Evolutionary conservation across 1,284 basidiomycete genomes (phyloP).

Genomic region (Pascua sp.): DNA sequence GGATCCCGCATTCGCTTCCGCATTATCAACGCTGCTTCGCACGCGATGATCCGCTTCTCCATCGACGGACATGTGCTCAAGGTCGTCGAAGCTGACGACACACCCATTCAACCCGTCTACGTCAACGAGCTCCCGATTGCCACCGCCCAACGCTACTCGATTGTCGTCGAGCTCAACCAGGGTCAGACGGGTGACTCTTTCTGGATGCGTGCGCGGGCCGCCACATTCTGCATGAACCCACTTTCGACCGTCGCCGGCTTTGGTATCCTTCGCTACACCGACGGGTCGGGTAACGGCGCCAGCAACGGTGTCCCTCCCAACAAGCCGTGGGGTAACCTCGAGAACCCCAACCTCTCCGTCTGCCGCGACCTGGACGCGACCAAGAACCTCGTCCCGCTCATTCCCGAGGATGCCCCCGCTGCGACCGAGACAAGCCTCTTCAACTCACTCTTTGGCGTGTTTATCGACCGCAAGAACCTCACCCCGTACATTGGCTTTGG

Average conservation of each 20-base stretch:
- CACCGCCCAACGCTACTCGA: constrained; percentile 38
- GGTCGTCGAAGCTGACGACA: constrained; percentile 34
- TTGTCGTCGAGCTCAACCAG: constrained; percentile 31
- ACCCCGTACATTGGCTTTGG: constrained; percentile 24
- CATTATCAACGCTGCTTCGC: constrained; percentile 20
- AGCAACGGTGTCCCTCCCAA: background rate
- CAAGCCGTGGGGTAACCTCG: constrained; percentile 3
- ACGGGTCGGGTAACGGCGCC: background rate
- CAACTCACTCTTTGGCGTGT: constrained; percentile 24
- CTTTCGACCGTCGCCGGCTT: background rate
- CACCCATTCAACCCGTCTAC: constrained; percentile 19
- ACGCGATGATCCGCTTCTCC: constrained; percentile 21
- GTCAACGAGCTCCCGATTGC: constrained; percentile 24
- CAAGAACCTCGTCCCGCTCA: constrained; percentile 24
- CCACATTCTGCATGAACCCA: constrained; percentile 13
- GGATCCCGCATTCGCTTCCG: constrained; percentile 20
- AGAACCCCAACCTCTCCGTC: background rate
- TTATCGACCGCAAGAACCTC: constrained; percentile 17
- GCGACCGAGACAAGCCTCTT: constrained; percentile 17
- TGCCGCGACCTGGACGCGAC: constrained; percentile 28
- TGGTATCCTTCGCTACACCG: constrained; percentile 7
- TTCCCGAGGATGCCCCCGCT: constrained; percentile 21
- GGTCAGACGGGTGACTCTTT: constrained; percentile 29
- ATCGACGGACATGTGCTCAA: constrained; percentile 30
- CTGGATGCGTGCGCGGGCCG: constrained; percentile 35